Percentiles rank a stretch among this genome's conserved stretches.
Evolutionary conservation across 192 early-diverging fungal genomes (phyloP).

Genomic region (Backusella sp.): DNA sequence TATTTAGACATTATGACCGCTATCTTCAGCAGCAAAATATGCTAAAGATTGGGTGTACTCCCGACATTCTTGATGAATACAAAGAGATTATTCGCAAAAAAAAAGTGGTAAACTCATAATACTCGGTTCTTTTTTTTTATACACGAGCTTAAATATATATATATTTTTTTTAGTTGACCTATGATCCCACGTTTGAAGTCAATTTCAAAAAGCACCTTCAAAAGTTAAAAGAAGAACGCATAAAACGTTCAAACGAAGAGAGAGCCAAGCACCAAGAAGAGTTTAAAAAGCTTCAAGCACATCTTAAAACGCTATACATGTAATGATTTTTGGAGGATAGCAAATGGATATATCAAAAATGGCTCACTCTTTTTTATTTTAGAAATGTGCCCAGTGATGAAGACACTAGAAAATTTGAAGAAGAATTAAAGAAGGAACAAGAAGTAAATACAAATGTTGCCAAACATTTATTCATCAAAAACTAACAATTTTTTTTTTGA

Average conservation of each 20-base stretch:
- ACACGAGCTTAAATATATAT: too few species aligned
- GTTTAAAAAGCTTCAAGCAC: background rate
- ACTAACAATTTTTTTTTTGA: background rate
- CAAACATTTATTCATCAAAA: too few species aligned
- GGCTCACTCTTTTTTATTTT: too few species aligned
- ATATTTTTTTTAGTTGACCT: background rate
- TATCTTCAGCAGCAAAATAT: background rate
- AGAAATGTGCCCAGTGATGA: background rate
- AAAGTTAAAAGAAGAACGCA: background rate
- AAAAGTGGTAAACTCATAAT: background rate
- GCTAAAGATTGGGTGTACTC: background rate
- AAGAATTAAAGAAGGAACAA: constrained; percentile 5
- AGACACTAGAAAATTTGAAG: background rate
- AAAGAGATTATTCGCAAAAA: background rate
- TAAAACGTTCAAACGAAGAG: background rate
- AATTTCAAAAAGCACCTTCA: background rate
- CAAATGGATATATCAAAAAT: background rate
- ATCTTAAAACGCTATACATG: background rate
- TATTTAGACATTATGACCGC: background rate
- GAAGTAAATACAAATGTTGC: background rate
- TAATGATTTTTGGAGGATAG: background rate
- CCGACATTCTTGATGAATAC: background rate
- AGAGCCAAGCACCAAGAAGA: background rate
- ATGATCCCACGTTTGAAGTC: background rate
- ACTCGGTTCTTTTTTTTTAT: background rate